Conservation (phyloP, 371 early-diverging fungal species). For the Coemansia linderi region DNA sequence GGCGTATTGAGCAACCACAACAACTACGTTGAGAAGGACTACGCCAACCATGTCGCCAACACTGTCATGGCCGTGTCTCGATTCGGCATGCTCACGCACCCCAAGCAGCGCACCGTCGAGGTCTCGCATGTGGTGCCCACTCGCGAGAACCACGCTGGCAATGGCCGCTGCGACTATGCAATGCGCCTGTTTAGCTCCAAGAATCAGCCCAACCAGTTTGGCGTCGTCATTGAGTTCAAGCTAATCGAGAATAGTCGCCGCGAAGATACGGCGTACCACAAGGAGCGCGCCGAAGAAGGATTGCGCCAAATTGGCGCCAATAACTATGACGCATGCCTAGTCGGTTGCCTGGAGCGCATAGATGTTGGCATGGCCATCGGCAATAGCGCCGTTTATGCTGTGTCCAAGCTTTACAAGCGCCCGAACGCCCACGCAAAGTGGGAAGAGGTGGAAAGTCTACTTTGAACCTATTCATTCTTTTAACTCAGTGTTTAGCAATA, state of each 20-base stretch:
- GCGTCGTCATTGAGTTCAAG: conserved; percentile 37
- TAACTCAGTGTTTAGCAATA: neutral
- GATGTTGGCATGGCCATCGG: conserved; percentile 10
- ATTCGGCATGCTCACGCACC: conserved; percentile 1
- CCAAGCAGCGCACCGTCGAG: conserved; percentile 1
- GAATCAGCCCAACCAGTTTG: conserved; percentile 37
- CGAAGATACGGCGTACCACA: neutral
- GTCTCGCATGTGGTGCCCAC: conserved; percentile 7
- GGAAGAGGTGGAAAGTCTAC: neutral
- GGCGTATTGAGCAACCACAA: conserved; percentile 41
- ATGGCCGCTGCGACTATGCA: conserved; percentile 2
- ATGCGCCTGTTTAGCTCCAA: conserved; percentile 20
- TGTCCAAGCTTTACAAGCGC: conserved; percentile 21
- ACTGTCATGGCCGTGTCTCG: conserved; percentile 11
- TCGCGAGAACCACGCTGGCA: conserved; percentile 12
- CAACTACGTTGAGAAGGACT: conserved; percentile 28
- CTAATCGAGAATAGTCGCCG: conserved; percentile 11
- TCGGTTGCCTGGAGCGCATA: conserved; percentile 13
- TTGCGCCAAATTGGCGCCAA: conserved; percentile 10
- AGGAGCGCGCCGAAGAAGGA: conserved; percentile 5
- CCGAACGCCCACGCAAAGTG: conserved; percentile 4
- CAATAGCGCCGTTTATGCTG: conserved; percentile 12
- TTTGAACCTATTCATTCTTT: neutral
- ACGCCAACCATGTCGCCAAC: conserved; percentile 41
- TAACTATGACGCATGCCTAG: conserved; percentile 6